Evolutionary conservation across 2,329 filamentous ascomycete genomes (phyloP), one percentile per base, ranked within the genome.

Genomic region (Ceratocystis diversiconidia): DNA sequence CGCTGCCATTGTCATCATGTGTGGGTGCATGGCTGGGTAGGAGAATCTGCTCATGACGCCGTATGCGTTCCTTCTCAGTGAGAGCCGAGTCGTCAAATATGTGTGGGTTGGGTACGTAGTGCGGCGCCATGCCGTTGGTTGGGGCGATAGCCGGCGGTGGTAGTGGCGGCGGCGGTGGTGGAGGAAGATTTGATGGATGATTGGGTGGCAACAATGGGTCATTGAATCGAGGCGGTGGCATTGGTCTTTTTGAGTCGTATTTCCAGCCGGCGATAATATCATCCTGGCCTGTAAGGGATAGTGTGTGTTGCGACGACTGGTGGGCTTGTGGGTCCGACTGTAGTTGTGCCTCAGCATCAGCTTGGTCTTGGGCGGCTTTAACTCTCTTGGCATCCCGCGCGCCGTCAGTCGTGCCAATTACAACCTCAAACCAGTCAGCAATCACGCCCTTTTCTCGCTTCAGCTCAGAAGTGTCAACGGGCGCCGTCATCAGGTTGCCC

Each of bases 361-460:
- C 44, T 25, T 67, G 73, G 25, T 71, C 73, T 1, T 68, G 67
- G 15, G 57, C 52, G 36, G 62, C 64, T 30, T 44, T 41, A 25
- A 62, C 65, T 60, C 66, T 46, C 25, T 64, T 61, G 6, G 63
- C 63, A 43, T 65, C 50, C 5, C 72, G 70, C 5, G 82, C 82
- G 70, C 85, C 92, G 73, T 99, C 92, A 44, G 82, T 82, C 0
- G 91, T 96, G 1, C 94, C 94, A 22, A 97, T 85, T 1, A 95
- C 79, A 15, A 96, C 83, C 73, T 96, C 91, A 70, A 96, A 92
- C 0, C 87, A 81, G 65, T 91, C 89, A 0, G 86, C 87, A 25
- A 96, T 86, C n/a, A 97, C 90, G 7, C 90, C 90, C 72, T 96
- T 96, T 72, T 95, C 90, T 50, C 92, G 85, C 62, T 90, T 82